Percentiles rank a stretch among this genome's conserved stretches.
Evolutionary conservation across 2,329 filamentous ascomycete species (phyloP).

Genomic region (Paracoccidioides lutzii): DNA sequence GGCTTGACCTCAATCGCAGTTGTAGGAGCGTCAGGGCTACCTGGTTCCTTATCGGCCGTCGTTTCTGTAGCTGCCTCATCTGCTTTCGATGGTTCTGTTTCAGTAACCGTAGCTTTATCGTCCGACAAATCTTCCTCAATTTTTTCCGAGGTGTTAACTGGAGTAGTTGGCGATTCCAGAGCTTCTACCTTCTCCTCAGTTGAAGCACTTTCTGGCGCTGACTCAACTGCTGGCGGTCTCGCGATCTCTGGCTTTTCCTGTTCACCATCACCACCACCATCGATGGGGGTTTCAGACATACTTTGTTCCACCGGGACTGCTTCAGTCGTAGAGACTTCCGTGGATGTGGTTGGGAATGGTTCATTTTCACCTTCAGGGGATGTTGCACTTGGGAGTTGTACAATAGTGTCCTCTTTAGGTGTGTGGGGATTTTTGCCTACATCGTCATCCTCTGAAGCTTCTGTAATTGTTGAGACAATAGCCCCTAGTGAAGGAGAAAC

Average conservation of each 20-base stretch:
- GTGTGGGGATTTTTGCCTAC: slow-evolving; percentile 9
- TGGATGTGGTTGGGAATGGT: not conserved
- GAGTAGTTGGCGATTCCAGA: not conserved
- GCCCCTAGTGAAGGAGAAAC: slow-evolving; percentile 58
- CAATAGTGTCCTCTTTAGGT: slow-evolving; percentile 1
- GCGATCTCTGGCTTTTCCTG: not conserved
- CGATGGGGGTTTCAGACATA: not conserved
- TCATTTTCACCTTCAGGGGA: not conserved
- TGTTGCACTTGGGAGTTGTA: slow-evolving; percentile 1
- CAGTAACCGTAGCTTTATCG: not conserved
- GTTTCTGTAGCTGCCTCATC: not conserved
- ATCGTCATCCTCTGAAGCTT: slow-evolving; percentile 37
- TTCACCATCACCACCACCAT: not conserved
- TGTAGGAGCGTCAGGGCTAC: not conserved
- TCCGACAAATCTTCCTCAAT: not conserved
- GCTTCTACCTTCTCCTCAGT: not conserved
- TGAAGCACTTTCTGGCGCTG: not conserved
- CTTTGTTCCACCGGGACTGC: not conserved
- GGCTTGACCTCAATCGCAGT: slow-evolving; percentile 1
- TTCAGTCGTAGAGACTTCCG: not conserved
- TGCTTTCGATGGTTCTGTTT: not conserved
- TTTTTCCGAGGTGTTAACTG: not conserved
- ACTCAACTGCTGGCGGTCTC: not conserved
- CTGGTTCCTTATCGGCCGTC: not conserved
- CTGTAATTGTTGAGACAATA: slow-evolving; percentile 62